A percentile compares a stretch with the other conserved stretches of the same genome.
Conservation (phyloP, 2,329 filamentous ascomycete genomes). For the Cryphonectria radicalis region DNA sequence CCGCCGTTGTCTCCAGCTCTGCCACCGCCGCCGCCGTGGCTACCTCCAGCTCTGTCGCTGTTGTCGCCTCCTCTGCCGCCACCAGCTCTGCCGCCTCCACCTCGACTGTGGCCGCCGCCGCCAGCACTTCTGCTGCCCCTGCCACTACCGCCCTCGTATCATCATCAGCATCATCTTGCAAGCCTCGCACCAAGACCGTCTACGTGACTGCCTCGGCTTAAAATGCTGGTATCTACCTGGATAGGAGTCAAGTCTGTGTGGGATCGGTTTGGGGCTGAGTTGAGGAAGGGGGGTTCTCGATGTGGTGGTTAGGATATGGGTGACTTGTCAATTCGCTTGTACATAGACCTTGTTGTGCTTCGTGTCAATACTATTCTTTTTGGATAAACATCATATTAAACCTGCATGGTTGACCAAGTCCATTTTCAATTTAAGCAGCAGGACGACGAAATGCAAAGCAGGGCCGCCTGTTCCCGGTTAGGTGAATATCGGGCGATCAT, state of each 20-base stretch:
- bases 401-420: too few relatives aligned
- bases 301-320: background rate
- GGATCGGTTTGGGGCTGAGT: background rate
- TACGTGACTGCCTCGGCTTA: constrained; percentile 25
- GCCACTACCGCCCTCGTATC: constrained; percentile 19
- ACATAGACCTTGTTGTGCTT: constrained; percentile 24
- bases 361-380: constrained; percentile 26
- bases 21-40: constrained; percentile 3
- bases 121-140: constrained; percentile 24
- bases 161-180: constrained; percentile 14
- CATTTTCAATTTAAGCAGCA: too few relatives aligned
- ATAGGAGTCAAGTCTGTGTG: background rate
- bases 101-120: constrained; percentile 8
- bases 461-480: too few relatives aligned
- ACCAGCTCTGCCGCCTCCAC: constrained; percentile 17
- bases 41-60: background rate
- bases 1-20: constrained; percentile 1
- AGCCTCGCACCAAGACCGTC: constrained; percentile 28
- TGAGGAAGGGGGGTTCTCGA: background rate
- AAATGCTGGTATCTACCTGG: background rate
- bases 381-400: background rate
- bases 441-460: too few relatives aligned
- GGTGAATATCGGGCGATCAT: too few relatives aligned
- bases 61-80: constrained; percentile 10
- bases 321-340: constrained; percentile 15